phyloP scores from a whole-genome alignment of 768 basidiomycete species.

The Obba rivulosa region DNA sequence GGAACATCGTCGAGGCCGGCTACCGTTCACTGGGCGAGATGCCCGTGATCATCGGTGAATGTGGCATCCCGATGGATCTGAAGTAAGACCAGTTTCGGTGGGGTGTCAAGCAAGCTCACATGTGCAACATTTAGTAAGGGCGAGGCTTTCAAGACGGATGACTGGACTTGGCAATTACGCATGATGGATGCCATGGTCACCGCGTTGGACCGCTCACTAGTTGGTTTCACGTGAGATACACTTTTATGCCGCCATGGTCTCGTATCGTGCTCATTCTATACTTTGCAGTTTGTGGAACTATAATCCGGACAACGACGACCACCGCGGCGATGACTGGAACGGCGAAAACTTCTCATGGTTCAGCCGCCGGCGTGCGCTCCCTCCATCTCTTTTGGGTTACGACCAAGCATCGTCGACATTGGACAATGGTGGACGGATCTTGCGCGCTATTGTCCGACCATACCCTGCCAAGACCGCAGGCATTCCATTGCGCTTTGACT shows the following conservation, averaged over 20 bases:
- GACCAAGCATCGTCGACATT: slow-evolving; percentile 62
- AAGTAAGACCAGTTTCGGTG: slow-evolving; percentile 52
- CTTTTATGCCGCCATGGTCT: neutral
- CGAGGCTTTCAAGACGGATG: slow-evolving; percentile 64
- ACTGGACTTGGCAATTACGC: slow-evolving; percentile 76
- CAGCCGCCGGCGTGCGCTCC: slow-evolving; percentile 54
- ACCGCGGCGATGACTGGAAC: slow-evolving; percentile 84
- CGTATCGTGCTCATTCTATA: neutral
- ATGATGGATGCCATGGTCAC: slow-evolving; percentile 96
- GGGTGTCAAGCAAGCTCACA: neutral
- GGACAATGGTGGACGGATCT: slow-evolving; percentile 78
- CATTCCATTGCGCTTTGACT: slow-evolving; percentile 66
- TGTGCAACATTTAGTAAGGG: slow-evolving; percentile 42
- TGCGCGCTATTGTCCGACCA: slow-evolving; percentile 78
- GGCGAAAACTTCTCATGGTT: slow-evolving; percentile 99
- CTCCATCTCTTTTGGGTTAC: slow-evolving; percentile 46
- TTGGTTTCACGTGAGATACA: slow-evolving; percentile 78
- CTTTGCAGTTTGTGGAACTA: slow-evolving; percentile 86
- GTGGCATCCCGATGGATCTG: slow-evolving; percentile 95
- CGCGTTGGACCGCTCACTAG: slow-evolving; percentile 67
- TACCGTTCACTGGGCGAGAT: slow-evolving; percentile 70
- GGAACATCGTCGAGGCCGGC: slow-evolving; percentile 67
- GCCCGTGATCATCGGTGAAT: slow-evolving; percentile 88
- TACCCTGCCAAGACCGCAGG: slow-evolving; percentile 91
- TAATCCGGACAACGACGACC: slow-evolving; percentile 81